Base-by-base conservation (phyloP, 2,329 filamentous ascomycete species). In the Aspergillus uvarum region DNA sequence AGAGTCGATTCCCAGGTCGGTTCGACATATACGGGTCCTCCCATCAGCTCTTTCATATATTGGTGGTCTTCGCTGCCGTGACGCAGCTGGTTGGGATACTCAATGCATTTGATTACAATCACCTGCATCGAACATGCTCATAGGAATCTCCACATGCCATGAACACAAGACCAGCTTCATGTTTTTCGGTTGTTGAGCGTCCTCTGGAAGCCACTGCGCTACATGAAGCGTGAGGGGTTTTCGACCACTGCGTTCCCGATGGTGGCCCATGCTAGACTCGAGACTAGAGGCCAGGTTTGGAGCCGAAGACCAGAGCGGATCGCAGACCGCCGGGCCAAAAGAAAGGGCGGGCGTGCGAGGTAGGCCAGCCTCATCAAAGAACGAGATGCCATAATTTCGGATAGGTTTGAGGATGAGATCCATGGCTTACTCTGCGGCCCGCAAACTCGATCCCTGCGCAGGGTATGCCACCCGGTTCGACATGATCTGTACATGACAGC, bases 31-130 rank as follows among this genome's bases (percentile, higher is more conserved):
- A 42, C 14, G 61, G 63, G 21, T 67, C 62, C 56, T 62, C 57
- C 50, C 66, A 69, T 59, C 57, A 59, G 47, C 63, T 69, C 50
- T 68, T 69, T 56, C 65, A 69, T 54, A 51, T 68, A n/a, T 57
- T 67, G 55, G 67, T 69, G 16, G 65, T 67, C 56, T 63, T 55
- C 24, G 62, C 63, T 47, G 66, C 66, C 54, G 63, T 64, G 56
- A 59, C 63, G 53, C 60, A 65, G 29, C 55, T 66, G 19, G 59
- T 66, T 21, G 64, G 62, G 22, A 60, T 63, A 53, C 52, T 66
- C 47, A 52, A 61, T 56, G 59, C 64, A 51, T 66, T 65, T 50
- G 59, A 61, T 51, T 62, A 62, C 57, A 56, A 60, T 44, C 42
- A 54, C 38, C 38, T 16, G 14, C 12, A 42, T 42, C 38, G 38